Base-by-base conservation (phyloP, 2,329 filamentous ascomycete genomes). In the Ceratocystis smalleyi region DNA sequence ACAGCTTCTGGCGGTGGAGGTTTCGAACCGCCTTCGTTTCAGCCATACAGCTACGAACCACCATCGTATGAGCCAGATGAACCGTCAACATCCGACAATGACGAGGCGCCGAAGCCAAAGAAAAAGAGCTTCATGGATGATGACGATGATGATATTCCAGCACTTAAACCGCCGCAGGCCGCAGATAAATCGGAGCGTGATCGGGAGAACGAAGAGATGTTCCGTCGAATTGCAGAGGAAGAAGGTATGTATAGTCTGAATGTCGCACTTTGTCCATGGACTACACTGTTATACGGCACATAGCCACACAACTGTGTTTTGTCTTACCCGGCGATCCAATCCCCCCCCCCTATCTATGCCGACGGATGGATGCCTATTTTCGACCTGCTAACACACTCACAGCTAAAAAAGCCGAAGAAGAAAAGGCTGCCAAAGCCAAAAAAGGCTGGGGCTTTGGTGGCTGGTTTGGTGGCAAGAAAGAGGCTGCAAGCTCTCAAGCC, bases 61-160 rank as follows among this genome's bases (percentile, higher is more conserved):
- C 81, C 81, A 0, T 80, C 81, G 1, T 80, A 83, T 59, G 78
- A 85, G 27, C 78, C 83, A 1, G 77, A 78, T 5, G 72, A 75
- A 1, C 76, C 77, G 24, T 69, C 71, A 15, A 71, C 76, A 15
- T 78, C 79, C 17, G 59, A 43, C 2, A 73, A 74, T 5, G 76
- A 76, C 1, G 74, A 78, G 27, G 76, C 77, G 8, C 77, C 81
- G 5, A 86, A 82, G 69, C 78, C 81, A 0, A 88, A 88, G 74
- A 89, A 88, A 76, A 91, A 88, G 72, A 84, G 82, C 24, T 85
- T 90, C 70, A 88, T 94, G 81, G 86, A 92, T 68, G 88, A 92
- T 32, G 87, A 91, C 12, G 88, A 89, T 27, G 88, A 89, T 30
- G 83, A 88, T 66, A 80, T 88, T 54, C 77, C 83, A 40, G 5